A percentile compares a stretch with the other conserved stretches of the same genome.
Evolutionary conservation across 805 yeast genomes (phyloP).

Genomic region (Cyberlindnera maritima): DNA sequence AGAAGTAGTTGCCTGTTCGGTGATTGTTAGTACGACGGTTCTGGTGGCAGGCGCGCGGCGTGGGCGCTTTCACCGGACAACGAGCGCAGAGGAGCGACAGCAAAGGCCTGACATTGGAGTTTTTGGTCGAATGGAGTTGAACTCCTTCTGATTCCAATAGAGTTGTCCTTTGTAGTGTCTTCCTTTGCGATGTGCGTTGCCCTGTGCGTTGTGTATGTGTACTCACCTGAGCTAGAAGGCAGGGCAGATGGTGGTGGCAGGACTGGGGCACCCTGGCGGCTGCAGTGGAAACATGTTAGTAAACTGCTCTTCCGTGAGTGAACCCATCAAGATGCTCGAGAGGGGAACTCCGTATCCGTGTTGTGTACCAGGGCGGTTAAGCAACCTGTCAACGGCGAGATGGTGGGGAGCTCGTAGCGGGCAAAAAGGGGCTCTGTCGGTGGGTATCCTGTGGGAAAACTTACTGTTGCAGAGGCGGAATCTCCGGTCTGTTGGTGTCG

Average conservation of each 20-base stretch:
- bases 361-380: background rate
- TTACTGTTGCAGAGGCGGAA: conserved; percentile 30
- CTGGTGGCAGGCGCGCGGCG: background rate
- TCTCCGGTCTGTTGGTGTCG: conserved; percentile 27
- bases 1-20: conserved; percentile 19
- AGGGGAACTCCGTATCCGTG: background rate
- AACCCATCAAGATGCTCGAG: background rate
- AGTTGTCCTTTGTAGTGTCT: background rate
- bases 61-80: background rate
- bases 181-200: background rate
- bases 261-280: conserved; percentile 57
- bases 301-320: background rate
- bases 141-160: too few species aligned
- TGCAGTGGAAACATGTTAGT: conserved; percentile 22
- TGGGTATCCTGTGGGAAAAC: conserved; percentile 8
- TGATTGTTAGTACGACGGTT: conserved; percentile 17
- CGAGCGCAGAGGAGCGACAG: background rate
- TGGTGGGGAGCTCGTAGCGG: background rate
- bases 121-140: too few species aligned
- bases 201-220: background rate
- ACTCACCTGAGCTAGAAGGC: conserved; percentile 27
- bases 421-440: background rate
- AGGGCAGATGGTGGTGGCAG: conserved; percentile 53
- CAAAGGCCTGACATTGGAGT: background rate
- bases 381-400: background rate